A percentile compares a stretch with the other conserved stretches of the same genome.
phyloP scores from a whole-genome alignment of 495 filamentous ascomycete genomes.

The Copromyces sp. region DNA sequence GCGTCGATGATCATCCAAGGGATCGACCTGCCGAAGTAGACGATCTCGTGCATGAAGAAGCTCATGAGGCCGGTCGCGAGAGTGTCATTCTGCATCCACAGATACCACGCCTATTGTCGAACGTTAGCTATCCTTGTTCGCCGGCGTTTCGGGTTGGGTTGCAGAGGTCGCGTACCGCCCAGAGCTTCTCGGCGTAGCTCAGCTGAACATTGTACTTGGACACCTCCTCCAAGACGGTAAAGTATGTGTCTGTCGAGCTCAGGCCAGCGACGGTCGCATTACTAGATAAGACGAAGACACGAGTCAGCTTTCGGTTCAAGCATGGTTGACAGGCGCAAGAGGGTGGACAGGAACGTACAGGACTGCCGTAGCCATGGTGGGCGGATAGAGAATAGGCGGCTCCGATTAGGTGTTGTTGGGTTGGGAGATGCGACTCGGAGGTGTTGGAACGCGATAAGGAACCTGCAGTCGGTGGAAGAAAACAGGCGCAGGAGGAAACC shows the following conservation, averaged over 20 bases:
- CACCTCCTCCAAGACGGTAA: constrained; percentile 77
- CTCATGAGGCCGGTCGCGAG: constrained; percentile 95
- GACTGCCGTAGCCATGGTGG: constrained; percentile 28
- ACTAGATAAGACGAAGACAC: constrained; percentile 22
- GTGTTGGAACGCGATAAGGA: background rate
- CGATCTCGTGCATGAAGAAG: constrained; percentile 84
- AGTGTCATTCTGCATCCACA: constrained; percentile 97
- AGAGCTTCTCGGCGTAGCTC: constrained; percentile 73
- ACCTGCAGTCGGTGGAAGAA: background rate
- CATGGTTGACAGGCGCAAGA: background rate
- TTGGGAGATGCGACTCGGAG: background rate
- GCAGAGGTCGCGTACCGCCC: constrained; percentile 57
- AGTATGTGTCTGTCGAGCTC: constrained; percentile 52
- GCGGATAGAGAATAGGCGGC: background rate
- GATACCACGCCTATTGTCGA: constrained; percentile 58
- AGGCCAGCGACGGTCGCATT: constrained; percentile 41
- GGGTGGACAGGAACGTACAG: constrained; percentile 21
- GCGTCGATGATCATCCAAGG: constrained; percentile 91
- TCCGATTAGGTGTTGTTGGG: background rate
- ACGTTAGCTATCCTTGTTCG: background rate
- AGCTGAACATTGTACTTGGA: constrained; percentile 79
- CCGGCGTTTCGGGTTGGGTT: background rate
- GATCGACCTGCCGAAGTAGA: constrained; percentile 88
- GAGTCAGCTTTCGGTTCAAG: constrained; percentile 10
- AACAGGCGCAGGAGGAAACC: background rate